A percentile compares a stretch with the other conserved stretches of the same genome.
Evolutionary conservation across 345 rosid genomes (phyloP).

Genomic region (Citrus cavaleriei): DNA sequence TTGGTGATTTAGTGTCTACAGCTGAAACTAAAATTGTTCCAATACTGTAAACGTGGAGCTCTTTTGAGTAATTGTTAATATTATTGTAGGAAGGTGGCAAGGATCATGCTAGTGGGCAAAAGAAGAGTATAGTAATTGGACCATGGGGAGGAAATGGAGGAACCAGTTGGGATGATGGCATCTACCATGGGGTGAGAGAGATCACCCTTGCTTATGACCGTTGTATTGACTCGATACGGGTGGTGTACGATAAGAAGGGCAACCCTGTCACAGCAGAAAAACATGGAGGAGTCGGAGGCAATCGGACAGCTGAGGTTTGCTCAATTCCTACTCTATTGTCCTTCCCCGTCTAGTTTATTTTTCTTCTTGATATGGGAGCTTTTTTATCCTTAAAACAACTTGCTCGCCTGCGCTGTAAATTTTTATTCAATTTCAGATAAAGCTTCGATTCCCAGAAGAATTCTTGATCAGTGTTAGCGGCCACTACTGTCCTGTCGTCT

Average conservation of each 20-base stretch:
- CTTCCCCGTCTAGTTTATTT: neutral
- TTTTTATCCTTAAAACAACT: neutral
- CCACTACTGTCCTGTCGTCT: conserved; percentile 49
- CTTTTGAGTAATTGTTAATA: neutral
- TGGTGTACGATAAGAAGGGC: conserved; percentile 62
- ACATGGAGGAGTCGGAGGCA: conserved; percentile 76
- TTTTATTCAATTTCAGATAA: conserved; percentile 36
- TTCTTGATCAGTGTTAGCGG: conserved; percentile 54
- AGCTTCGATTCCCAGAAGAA: conserved; percentile 76
- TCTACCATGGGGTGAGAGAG: conserved; percentile 58
- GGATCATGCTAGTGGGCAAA: conserved; percentile 24
- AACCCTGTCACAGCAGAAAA: conserved; percentile 49
- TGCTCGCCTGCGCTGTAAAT: neutral
- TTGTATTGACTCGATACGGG: conserved; percentile 64
- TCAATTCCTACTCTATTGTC: neutral
- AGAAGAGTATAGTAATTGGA: conserved; percentile 42
- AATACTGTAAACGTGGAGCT: neutral
- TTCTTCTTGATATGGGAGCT: too few species aligned
- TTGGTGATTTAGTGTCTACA: too few species aligned
- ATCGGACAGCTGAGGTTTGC: conserved; percentile 46
- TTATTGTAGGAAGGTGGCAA: conserved; percentile 25
- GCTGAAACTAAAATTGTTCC: too few species aligned
- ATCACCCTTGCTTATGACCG: conserved; percentile 52
- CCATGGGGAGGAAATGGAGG: conserved; percentile 94
- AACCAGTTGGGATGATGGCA: conserved; percentile 66